Conservation (phyloP, 305 asterid genomes). For the Solanum hybrid region DNA sequence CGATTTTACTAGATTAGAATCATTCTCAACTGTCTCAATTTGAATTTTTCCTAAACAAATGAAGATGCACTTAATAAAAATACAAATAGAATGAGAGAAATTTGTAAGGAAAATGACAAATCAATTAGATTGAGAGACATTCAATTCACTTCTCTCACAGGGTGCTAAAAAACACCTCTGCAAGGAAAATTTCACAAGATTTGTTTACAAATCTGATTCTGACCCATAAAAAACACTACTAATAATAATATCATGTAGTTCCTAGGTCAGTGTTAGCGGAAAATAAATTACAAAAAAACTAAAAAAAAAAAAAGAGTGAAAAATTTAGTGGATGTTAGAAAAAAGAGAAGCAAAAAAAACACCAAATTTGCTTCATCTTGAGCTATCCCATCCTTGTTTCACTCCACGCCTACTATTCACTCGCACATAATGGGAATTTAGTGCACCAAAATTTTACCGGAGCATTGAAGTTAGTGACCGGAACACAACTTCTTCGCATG, state of each 20-base stretch:
- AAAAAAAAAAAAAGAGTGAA: not conserved
- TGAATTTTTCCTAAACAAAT: not conserved
- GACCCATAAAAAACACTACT: slow-evolving; percentile 25
- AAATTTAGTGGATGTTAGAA: not conserved
- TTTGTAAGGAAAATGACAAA: not conserved
- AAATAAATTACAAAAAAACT: not conserved
- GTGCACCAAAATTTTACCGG: slow-evolving; percentile 1
- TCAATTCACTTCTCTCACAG: slow-evolving; percentile 22
- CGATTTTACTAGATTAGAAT: not conserved
- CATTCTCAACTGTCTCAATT: not conserved
- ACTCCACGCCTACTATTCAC: not conserved
- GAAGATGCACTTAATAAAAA: not conserved
- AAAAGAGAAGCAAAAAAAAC: not conserved
- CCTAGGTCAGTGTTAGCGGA: not conserved
- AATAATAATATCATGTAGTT: not conserved
- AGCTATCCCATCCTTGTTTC: not conserved
- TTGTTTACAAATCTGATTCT: slow-evolving; percentile 9
- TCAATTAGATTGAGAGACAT: not conserved
- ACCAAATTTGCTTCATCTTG: not conserved
- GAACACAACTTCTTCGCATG: slow-evolving; percentile 71
- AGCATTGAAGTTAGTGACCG: slow-evolving; percentile 64
- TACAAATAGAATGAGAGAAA: not conserved
- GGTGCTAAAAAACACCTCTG: slow-evolving; percentile 43
- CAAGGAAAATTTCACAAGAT: slow-evolving; percentile 29
- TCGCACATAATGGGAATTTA: not conserved